Conservation (phyloP, 2,329 filamentous ascomycete species). For the Fusarium sp. region DNA sequence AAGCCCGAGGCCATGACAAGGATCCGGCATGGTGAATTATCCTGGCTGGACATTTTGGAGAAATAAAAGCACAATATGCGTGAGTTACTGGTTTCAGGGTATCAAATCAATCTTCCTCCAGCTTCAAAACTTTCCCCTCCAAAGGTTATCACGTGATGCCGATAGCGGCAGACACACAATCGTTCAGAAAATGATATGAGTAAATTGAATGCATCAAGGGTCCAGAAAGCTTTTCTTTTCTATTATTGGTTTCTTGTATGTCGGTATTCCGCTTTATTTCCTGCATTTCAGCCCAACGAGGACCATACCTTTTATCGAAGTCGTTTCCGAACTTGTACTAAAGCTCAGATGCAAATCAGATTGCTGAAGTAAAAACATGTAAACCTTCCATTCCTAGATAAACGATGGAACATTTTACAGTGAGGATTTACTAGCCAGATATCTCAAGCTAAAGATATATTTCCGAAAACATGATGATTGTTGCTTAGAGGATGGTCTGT, state of each 20-base stretch:
- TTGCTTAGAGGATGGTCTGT: not conserved
- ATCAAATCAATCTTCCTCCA: not conserved
- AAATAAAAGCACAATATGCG: not conserved
- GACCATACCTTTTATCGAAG: not conserved
- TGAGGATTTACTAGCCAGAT: not conserved
- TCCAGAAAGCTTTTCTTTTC: not conserved
- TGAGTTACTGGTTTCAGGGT: not conserved
- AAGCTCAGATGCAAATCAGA: not conserved
- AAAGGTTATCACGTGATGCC: conserved; percentile 25
- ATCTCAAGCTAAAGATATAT: not conserved
- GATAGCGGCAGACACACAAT: conserved; percentile 20
- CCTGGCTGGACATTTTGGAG: conserved; percentile 18
- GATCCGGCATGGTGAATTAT: conserved; percentile 59
- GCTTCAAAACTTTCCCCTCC: conserved; percentile 27
- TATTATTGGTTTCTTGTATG: not conserved
- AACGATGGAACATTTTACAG: not conserved
- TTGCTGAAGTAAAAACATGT: not conserved
- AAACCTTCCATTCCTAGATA: not conserved
- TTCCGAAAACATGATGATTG: not conserved
- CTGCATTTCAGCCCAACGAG: not conserved
- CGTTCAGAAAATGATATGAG: conserved; percentile 1
- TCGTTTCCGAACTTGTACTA: not conserved
- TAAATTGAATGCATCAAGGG: not conserved
- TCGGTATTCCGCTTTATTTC: not conserved
- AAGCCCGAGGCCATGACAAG: conserved; percentile 78